A percentile compares a stretch with the other conserved stretches of the same genome.
Evolutionary conservation across 768 basidiomycete genomes (phyloP).

Genomic region (Mycena rosella): DNA sequence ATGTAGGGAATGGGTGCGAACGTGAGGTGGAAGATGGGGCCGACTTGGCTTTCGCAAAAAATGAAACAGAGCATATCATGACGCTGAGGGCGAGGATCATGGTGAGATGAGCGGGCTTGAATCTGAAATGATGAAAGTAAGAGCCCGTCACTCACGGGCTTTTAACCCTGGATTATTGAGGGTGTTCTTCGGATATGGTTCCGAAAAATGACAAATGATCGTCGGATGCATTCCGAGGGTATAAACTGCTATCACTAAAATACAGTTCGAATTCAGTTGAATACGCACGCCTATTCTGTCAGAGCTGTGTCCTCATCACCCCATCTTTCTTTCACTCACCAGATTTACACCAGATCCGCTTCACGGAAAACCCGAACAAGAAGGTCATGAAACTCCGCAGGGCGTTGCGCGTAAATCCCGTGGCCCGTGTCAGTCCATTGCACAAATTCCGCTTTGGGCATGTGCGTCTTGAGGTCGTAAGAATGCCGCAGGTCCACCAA

Average conservation of each 20-base stretch:
- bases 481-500: slow-evolving; percentile 68
- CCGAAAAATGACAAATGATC: no score
- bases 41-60: neutral
- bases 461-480: slow-evolving; percentile 61
- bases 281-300: no score
- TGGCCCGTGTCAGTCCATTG: slow-evolving; percentile 75
- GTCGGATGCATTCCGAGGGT: no score
- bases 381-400: slow-evolving; percentile 63
- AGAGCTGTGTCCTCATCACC: no score
- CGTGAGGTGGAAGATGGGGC: no score
- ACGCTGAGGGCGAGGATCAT: neutral
- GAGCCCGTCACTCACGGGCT: no score
- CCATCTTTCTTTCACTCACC: no score
- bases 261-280: no score
- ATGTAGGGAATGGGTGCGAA: neutral
- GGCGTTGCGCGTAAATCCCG: slow-evolving; percentile 65
- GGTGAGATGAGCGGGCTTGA: neutral
- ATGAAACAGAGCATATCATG: neutral
- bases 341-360: slow-evolving; percentile 47
- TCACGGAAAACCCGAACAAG: slow-evolving; percentile 69
- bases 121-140: no score
- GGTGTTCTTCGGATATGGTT: no score
- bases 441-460: slow-evolving; percentile 70
- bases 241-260: no score
- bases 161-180: no score